Base-by-base conservation (phyloP, 352 stramenopile genomes). In the Pythium aphanidermatum region DNA sequence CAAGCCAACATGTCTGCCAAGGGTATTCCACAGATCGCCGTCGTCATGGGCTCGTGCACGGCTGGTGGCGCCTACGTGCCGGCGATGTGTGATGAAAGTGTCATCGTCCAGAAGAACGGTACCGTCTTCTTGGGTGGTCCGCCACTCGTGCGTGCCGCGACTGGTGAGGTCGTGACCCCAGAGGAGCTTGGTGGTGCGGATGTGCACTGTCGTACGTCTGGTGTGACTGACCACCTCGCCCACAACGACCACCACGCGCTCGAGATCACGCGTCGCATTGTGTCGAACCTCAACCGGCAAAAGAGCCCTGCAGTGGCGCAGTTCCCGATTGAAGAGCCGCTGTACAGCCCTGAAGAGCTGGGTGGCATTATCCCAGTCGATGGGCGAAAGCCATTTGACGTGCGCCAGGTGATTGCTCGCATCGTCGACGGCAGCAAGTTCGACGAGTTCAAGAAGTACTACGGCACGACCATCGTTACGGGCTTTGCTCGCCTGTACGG, bases 11-110 rank as follows among this genome's bases (percentile, higher is more conserved):
- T 98, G 93, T 97, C 82, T 29, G 76, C 86, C 5, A 55, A 60
- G 46, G 93, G 93, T 10, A 98, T 99, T 45, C 90, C 95, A 13
- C 96, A 99, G 66, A 92, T 99, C 46, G 93, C 95, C 10, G 92
- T 98, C 27, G 95, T 99, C 30, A 97, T 98, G 78, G 96, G 96
- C 24, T 97, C 81, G 12, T 99, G 96, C 57, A 99, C 96, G 9
- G 96, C 96, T 16, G 96, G 96, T 42, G 96, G 96, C 34, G 95
- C 95, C 0, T 97, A 97, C 57, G 95, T 99, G 23, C 96, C 96
- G 1, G 95, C 93, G 33, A 99, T 99, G 95, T 97, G 78, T 51
- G 96, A 99, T 64, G 95, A 99, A 60, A 98, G 77, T 45, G 83
- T 99, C 12, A 99, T 99, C 55, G 96, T 99, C 0, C 71, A 95